phyloP scores from a whole-genome alignment of 2,329 filamentous ascomycete species.

The Cryphonectria japonica region DNA sequence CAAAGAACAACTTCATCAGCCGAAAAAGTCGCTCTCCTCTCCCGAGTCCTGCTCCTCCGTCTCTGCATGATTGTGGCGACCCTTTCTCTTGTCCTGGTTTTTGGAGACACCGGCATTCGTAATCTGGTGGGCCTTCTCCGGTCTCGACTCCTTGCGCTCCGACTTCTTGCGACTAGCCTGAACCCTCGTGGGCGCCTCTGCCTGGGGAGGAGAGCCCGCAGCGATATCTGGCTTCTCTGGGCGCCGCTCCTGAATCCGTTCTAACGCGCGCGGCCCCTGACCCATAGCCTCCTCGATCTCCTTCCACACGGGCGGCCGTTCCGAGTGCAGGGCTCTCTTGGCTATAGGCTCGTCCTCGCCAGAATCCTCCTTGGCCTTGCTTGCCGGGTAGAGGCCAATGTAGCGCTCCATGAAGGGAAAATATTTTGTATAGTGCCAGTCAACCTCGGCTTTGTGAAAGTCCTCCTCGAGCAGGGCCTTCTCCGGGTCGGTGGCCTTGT shows the following conservation, averaged over 20 bases:
- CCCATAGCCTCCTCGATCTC: constrained; percentile 67
- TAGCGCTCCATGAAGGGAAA: constrained; percentile 74
- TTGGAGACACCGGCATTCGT: constrained; percentile 3
- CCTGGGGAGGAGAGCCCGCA: constrained; percentile 30
- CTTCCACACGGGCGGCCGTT: constrained; percentile 67
- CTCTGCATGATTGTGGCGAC: background rate
- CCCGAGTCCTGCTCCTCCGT: constrained; percentile 40
- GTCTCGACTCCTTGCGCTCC: background rate
- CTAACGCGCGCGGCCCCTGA: constrained; percentile 56
- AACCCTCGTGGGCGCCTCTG: background rate
- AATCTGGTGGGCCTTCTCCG: background rate
- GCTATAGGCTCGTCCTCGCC: constrained; percentile 44
- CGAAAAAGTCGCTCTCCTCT: constrained; percentile 62
- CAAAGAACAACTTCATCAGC: background rate
- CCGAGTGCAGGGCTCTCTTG: constrained; percentile 47
- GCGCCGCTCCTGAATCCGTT: constrained; percentile 58
- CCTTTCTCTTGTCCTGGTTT: constrained; percentile 18
- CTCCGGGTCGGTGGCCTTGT: constrained; percentile 54
- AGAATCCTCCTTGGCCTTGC: constrained; percentile 40
- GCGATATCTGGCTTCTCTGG: constrained; percentile 30
- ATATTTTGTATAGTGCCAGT: constrained; percentile 75
- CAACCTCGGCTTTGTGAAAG: constrained; percentile 72
- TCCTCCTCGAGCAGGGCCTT: constrained; percentile 55
- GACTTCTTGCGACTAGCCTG: background rate
- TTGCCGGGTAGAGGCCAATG: constrained; percentile 61